Evolutionary conservation across 306 rosid genomes (phyloP), one percentile per base, ranked within the genome.

Genomic region (Alnus glutinosa): DNA sequence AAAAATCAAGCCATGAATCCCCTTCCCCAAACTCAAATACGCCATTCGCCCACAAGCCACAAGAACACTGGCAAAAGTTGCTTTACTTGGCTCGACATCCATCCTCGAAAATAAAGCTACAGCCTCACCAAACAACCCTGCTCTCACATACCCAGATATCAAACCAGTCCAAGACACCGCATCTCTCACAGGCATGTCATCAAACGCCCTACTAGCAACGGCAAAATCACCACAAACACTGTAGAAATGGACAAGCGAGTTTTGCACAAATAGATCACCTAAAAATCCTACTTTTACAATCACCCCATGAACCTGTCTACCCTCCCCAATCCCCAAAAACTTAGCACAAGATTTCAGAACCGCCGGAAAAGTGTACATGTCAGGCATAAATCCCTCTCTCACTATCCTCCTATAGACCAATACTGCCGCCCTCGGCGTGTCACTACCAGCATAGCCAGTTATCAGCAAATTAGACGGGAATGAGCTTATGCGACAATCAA

Each of bases 121-220:
- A 15, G 94, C 94, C 63, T 88, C 90, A 64, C 32, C 74, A 76
- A 77, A 87, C 84, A 85, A 79, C 39, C 90, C 91, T 5, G 88
- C 81, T 81, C 84, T 88, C 71, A 85, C 88, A 78, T 81, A 86
- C 73, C 94, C 93, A 3, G 93, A 87, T 75, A 92, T 80, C 88
- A 91, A 75, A 73, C 95, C 91, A 55, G 92, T 89, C 98, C 97
- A 92, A 75, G 95, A 85, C 74, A 92, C 95, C 71, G 85, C 97
- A 80, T 94, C 97, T 86, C 93, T 88, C 37, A 77, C 89, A 83
- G 66, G 86, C 95, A 94, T 91, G 10, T 84, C 91, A 77, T 92
- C 97, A 34, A 94, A 92, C 93, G 82, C 89, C 80, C 58, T 84
- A 32, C 67, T 34, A 16, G 95, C 97, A 80, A 44, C n/a, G 36